phyloP scores from a whole-genome alignment of 108 stramenopile species.

The Pseudonitzschia multistriata region DNA sequence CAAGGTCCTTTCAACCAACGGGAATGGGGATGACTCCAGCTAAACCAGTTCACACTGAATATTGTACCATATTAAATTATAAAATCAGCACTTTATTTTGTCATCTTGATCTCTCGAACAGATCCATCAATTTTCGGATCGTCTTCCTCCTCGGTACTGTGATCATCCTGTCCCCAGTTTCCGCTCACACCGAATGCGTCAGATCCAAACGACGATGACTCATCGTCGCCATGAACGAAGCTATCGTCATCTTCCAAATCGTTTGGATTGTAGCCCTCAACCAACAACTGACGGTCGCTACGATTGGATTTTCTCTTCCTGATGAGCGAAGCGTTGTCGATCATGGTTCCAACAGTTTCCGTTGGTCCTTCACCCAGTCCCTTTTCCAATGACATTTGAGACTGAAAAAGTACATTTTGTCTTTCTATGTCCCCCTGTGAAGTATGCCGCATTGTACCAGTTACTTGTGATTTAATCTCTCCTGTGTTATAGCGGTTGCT shows the following conservation, averaged over 20 bases:
- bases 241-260: constrained; percentile 17
- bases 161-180: constrained; percentile 23
- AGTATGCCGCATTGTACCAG: neutral
- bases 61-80: no score
- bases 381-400: neutral
- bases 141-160: neutral
- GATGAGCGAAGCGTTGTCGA: neutral
- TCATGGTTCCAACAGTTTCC: neutral
- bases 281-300: neutral
- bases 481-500: constrained; percentile 13
- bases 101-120: neutral
- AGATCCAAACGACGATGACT: constrained; percentile 6
- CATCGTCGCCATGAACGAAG: constrained; percentile 3
- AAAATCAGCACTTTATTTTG: neutral
- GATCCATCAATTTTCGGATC: neutral
- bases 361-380: neutral
- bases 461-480: neutral
- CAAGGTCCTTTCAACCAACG: neutral
- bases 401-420: neutral
- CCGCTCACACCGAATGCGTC: constrained; percentile 28
- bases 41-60: neutral
- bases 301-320: neutral
- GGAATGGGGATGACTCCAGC: neutral
- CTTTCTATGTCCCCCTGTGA: neutral
- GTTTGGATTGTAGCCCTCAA: neutral